Evolutionary conservation across 768 basidiomycete species (phyloP), one percentile per base, ranked within the genome.

Genomic region (Gloeopeniophorella convolvens): DNA sequence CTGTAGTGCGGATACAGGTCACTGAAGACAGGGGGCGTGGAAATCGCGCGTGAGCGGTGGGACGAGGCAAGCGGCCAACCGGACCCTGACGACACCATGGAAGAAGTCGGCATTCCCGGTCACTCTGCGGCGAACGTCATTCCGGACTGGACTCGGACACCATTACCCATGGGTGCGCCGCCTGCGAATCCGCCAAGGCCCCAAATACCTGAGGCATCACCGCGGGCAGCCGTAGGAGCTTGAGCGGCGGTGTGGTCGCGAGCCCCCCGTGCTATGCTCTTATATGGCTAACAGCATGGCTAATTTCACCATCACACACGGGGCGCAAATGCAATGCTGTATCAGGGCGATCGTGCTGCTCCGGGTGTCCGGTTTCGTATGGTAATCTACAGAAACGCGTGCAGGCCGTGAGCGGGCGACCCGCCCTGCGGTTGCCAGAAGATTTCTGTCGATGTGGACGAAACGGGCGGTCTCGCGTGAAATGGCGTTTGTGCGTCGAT

Each of bases 1-100:
- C 40, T n/a, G 11, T 40, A 28, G 53, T 18, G 13, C 45, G 27
- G 10, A 21, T 48, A 16, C 51, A 92, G 91, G 9, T 76, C 89
- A 7, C 71, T 96, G 41, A 95, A 96, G 66, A 90, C 85, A 0
- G 88, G 89, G 3, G 91, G 89, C 0, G 76, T 74, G 3, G 93
- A 95, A 62, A 76, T 96, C 7, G 62, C 81, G 42, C 73, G 91
- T 33, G 93, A 95, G 62, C 79, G 78, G 51, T 96, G 89, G 86
- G 92, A 96, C 58, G 85, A 88, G 61, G 76, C 73, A 18, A 78
- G 77, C 27, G 54, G 59, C 40, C 60, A 64, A 31, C 63, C 66
- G 10, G 69, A 68, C 34, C 53, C 50, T 50, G 74, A 72, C 41
- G 76, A 60, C 26, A 51, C 51, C 23, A 34, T 9, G 70, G 75